A percentile compares a stretch with the other conserved stretches of the same genome.
Evolutionary conservation across 1,284 basidiomycete species (phyloP).

Genomic region (Agroathelia rolfsii): DNA sequence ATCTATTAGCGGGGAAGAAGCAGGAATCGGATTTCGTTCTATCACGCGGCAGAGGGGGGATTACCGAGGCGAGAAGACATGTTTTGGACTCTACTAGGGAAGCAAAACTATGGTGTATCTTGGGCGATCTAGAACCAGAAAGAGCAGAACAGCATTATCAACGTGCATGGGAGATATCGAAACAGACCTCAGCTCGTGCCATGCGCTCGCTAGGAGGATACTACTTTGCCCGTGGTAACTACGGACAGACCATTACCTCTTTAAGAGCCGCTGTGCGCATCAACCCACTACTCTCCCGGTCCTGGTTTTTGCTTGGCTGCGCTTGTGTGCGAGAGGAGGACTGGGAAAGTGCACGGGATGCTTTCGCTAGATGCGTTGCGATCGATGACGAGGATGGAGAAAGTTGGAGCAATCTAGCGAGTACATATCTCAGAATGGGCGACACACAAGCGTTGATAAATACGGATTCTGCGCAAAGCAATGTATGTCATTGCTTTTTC

Average conservation of each 20-base stretch:
- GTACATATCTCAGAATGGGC: constrained; percentile 82
- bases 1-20: constrained; percentile 76
- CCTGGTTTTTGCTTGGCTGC: constrained; percentile 96
- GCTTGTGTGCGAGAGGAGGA: constrained; percentile 72
- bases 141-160: constrained; percentile 66
- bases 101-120: constrained; percentile 91
- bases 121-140: constrained; percentile 84
- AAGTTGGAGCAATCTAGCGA: constrained; percentile 97
- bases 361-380: constrained; percentile 79
- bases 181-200: constrained; percentile 74
- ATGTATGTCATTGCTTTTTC: constrained; percentile 14
- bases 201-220: constrained; percentile 86
- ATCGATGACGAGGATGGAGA: constrained; percentile 96
- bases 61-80: constrained; percentile 31
- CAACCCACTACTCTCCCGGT: constrained; percentile 79
- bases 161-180: constrained; percentile 79
- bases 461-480: constrained; percentile 17
- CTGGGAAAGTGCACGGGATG: constrained; percentile 78
- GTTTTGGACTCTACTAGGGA: constrained; percentile 61
- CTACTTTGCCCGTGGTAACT: constrained; percentile 66
- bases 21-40: constrained; percentile 72
- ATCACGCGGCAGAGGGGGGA: constrained; percentile 42
- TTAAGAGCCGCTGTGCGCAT: constrained; percentile 73
- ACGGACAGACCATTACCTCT: constrained; percentile 53
- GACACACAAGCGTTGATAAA: constrained; percentile 23